A percentile compares a stretch with the other conserved stretches of the same genome.
phyloP scores from a whole-genome alignment of 495 filamentous ascomycete species.

The Lentithecium fluviatile region DNA sequence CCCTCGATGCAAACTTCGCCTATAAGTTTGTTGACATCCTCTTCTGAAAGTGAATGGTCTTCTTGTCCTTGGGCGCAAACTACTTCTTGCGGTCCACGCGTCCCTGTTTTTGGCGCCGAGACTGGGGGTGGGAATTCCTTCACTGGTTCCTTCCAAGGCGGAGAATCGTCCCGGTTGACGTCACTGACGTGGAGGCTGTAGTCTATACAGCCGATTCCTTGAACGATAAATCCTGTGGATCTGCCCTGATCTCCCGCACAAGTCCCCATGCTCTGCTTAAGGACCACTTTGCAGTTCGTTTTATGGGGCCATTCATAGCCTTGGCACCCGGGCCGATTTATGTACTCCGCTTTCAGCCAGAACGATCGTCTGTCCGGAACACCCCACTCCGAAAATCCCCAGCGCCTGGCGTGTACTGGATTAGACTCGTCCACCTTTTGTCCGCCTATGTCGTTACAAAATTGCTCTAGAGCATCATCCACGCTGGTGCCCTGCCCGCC shows the following conservation, averaged over 20 bases:
- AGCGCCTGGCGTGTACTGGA: neutral
- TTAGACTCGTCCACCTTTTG: neutral
- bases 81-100: neutral
- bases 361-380: neutral
- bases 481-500: neutral
- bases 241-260: neutral
- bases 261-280: neutral
- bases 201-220: neutral
- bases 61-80: neutral
- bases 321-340: neutral
- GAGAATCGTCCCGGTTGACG: neutral
- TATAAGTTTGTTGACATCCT: neutral
- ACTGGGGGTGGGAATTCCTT: too few species aligned
- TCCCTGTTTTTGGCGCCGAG: neutral
- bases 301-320: neutral
- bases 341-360: neutral
- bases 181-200: neutral
- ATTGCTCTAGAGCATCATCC: neutral
- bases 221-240: neutral
- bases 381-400: neutral
- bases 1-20: neutral
- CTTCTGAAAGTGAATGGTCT: neutral
- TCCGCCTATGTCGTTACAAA: slow-evolving; percentile 1
- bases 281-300: slow-evolving; percentile 1
- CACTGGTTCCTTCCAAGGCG: neutral